phyloP scores from a whole-genome alignment of 1,284 basidiomycete species.

The Paramarasmius palmivorus region DNA sequence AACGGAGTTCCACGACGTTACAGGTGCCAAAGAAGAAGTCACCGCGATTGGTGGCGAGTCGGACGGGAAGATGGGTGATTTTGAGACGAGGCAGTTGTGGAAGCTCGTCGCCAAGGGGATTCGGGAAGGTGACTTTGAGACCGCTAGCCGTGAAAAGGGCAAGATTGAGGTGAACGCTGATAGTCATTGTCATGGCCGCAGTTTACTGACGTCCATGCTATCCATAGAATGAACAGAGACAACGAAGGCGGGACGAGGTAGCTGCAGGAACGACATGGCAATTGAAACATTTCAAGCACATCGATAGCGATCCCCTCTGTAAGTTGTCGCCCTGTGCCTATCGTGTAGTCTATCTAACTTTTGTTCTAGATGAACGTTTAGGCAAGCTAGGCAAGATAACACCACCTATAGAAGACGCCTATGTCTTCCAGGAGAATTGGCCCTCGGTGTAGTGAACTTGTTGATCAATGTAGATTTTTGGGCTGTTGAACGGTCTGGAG shows the following conservation, averaged over 20 bases:
- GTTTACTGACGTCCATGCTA: background rate
- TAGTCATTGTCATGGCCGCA: too few relatives aligned
- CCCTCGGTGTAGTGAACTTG: conserved; percentile 21
- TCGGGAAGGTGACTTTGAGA: conserved; percentile 86
- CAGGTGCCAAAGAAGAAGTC: conserved; percentile 72
- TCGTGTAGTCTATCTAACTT: conserved; percentile 2
- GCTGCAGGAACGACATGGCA: conserved; percentile 76
- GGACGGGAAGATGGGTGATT: conserved; percentile 70
- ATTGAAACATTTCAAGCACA: conserved; percentile 73
- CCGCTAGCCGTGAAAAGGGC: conserved; percentile 88
- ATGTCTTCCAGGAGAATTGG: conserved; percentile 63
- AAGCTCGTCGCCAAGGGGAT: conserved; percentile 89
- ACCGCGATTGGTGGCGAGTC: conserved; percentile 48
- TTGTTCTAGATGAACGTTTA: conserved; percentile 57
- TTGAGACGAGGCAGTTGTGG: conserved; percentile 91
- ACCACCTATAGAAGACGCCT: conserved; percentile 67
- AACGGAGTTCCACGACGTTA: conserved; percentile 65
- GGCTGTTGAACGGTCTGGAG: background rate
- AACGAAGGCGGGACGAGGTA: conserved; percentile 83
- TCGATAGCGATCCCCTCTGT: conserved; percentile 74
- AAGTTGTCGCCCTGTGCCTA: conserved; percentile 28
- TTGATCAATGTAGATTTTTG: too few relatives aligned
- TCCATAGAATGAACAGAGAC: conserved; percentile 85
- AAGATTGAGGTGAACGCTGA: conserved; percentile 81
- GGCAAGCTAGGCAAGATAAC: conserved; percentile 52